Base-by-base conservation (phyloP, 768 basidiomycete genomes). In the Kwoniella sp. region DNA sequence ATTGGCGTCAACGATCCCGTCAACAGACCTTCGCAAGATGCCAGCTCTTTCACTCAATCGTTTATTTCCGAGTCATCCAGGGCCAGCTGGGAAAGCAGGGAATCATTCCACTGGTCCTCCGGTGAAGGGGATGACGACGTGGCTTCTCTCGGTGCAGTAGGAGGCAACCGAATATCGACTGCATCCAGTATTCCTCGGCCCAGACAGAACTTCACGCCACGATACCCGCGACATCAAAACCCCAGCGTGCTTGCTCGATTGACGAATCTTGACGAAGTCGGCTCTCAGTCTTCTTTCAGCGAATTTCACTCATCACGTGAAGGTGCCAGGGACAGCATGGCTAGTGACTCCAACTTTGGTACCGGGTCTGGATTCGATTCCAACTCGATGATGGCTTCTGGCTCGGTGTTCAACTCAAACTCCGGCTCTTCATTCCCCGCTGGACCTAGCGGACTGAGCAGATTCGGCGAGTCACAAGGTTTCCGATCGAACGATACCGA, bases 51-150 rank as follows among this genome's bases (percentile, higher is more conserved):
- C 63, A 77, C 77, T 3, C 69, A 76, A 47, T 66, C 69, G 3
- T 74, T 78, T 47, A 67, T 65, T 7, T 70, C 71, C n/a, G 69
- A 68, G 21, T 64, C 60, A 21, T 71, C 69, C 12, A 59, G 78
- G 49, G 79, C 79, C 8, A 78, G 77, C 49, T 80, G 79, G 79
- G 77, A 80, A 55, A 70, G 68, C 29, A 59, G 66, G 25, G 63
- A 63, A 52, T 74, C 74, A 12, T 80, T 80, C 72, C 72, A 70
- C 22, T 80, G 79, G 79, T 77, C 75, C 4, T 74, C 72, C 9
- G 71, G 60, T 7, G 57, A 56, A 30, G 64, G 58, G 37, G 58
- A 60, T 36, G 37, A 67, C 54, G 55, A 71, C 33, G 58, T 52
- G 19, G 59, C 56, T 27, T 55, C 54, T 4, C 52, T 64, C 12